Base-by-base conservation (phyloP, 805 yeast species). In the Naumovozyma castellii region DNA sequence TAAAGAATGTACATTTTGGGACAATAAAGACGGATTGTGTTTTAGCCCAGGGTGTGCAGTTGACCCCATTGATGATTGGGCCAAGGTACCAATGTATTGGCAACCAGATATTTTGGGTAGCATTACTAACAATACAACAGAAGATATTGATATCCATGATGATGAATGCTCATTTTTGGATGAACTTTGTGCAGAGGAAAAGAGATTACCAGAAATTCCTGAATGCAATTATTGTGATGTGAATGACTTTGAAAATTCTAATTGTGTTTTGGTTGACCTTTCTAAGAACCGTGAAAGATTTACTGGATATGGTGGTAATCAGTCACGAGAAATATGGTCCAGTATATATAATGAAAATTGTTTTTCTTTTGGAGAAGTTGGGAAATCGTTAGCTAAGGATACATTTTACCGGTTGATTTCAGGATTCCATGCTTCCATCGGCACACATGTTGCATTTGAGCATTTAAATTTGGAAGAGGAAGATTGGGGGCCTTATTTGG, bases 401-500 rank as follows among this genome's bases (percentile, higher is more conserved):
- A 75, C 86, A 35, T 90, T 90, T 53, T 90, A 82, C 63, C 73
- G 90, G 46, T 62, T 90, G 39, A 69, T 90, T 17, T 79, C 90
- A 22, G 98, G 98, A 1, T 75, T 90, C 81, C 98, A 90, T 56
- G 84, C 95, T 2, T 84, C 95, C 2, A 85, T 92, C 43, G 87
- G 94, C 2, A 86, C 94, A 1, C 98, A 90, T 62, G 68, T 90
- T 43, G 75, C 92, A 17, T 83, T 81, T 54, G 95, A 88, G 53
- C 82, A 73, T 59, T 67, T 82, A 45, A 75, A 83, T 58, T 68
- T 74, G 33, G 71, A 69, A 32, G 76, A 88, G 1, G 87, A 83
- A 19, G 72, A 74, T 35, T 88, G 94, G 76, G 84, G 75, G 28
- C 95, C 96, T 15, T 80, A 86, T 57, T 66, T 85, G 40, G 73